phyloP scores from a whole-genome alignment of 495 filamentous ascomycete genomes.

The Daldinia grandis region DNA sequence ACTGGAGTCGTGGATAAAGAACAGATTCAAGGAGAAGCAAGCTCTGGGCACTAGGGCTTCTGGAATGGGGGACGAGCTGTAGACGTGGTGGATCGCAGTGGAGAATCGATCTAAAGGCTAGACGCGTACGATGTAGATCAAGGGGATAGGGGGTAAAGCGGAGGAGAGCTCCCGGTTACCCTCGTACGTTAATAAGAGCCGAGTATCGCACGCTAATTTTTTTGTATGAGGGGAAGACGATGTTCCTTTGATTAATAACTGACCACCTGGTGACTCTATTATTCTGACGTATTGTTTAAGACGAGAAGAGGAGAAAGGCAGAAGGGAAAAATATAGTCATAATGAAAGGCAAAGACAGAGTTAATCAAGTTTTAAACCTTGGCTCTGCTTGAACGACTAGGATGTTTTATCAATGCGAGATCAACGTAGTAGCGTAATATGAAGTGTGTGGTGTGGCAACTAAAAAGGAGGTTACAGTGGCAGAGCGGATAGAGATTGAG shows the following conservation, averaged over 20 bases:
- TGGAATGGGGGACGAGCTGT: slow-evolving; percentile 23
- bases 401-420: slow-evolving; percentile 41
- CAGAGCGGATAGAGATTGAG: neutral
- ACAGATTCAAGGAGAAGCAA: slow-evolving; percentile 1
- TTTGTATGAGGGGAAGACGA: neutral
- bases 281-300: slow-evolving; percentile 10
- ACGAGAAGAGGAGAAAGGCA: slow-evolving; percentile 5
- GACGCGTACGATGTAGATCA: slow-evolving; percentile 38
- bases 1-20: neutral
- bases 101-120: slow-evolving; percentile 34
- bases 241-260: neutral
- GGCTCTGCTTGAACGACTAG: slow-evolving; percentile 17
- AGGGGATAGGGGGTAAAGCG: slow-evolving; percentile 30
- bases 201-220: slow-evolving; percentile 1
- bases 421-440: slow-evolving; percentile 5
- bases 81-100: slow-evolving; percentile 29
- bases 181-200: neutral
- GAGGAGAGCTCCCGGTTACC: slow-evolving; percentile 17
- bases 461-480: slow-evolving; percentile 14
- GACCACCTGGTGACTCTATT: slow-evolving; percentile 11
- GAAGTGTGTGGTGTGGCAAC: slow-evolving; percentile 12
- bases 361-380: slow-evolving; percentile 32
- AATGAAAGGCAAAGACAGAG: slow-evolving; percentile 14
- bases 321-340: slow-evolving; percentile 9
- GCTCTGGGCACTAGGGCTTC: slow-evolving; percentile 11